phyloP scores from a whole-genome alignment of 2,329 filamentous ascomycete species.

The Ophiocordyceps australis region DNA sequence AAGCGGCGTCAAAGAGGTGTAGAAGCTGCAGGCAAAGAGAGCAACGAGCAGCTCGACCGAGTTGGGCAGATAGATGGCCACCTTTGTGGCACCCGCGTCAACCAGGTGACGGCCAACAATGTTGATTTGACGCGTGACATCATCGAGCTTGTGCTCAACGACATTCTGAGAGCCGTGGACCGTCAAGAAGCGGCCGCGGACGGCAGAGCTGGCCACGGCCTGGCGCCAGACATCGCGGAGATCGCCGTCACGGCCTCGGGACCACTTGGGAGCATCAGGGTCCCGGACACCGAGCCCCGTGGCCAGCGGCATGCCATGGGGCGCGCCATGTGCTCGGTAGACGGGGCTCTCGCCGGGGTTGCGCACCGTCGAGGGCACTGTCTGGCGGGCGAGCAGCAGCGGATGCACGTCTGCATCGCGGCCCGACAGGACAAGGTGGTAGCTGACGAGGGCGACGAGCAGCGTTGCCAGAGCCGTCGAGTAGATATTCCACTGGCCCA shows the following conservation, averaged over 20 bases:
- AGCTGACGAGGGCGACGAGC: conserved; percentile 50
- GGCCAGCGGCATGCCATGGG: conserved; percentile 68
- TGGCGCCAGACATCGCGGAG: conserved; percentile 79
- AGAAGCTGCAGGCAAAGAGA: conserved; percentile 81
- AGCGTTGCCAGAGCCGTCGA: conserved; percentile 51
- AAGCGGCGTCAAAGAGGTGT: conserved; percentile 60
- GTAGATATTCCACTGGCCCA: conserved; percentile 69
- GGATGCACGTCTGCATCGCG: conserved; percentile 84
- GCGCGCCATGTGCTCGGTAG: conserved; percentile 69
- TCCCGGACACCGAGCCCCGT: conserved; percentile 70
- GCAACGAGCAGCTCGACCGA: conserved; percentile 72
- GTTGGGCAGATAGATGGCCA: conserved; percentile 86
- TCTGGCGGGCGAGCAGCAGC: conserved; percentile 73
- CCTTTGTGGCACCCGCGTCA: conserved; percentile 52
- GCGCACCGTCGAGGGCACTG: conserved; percentile 59
- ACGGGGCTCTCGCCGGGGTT: conserved; percentile 71
- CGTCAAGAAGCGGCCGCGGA: conserved; percentile 58
- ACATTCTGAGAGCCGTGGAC: conserved; percentile 61
- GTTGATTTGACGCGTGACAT: conserved; percentile 73
- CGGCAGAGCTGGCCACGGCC: conserved; percentile 44
- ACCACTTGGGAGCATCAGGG: conserved; percentile 63
- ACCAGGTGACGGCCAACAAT: conserved; percentile 64
- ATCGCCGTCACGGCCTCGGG: conserved; percentile 69
- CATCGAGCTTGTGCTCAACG: conserved; percentile 51
- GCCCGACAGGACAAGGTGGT: conserved; percentile 49